phyloP scores from a whole-genome alignment of 1,284 basidiomycete species.

The Trichosporon faecale region DNA sequence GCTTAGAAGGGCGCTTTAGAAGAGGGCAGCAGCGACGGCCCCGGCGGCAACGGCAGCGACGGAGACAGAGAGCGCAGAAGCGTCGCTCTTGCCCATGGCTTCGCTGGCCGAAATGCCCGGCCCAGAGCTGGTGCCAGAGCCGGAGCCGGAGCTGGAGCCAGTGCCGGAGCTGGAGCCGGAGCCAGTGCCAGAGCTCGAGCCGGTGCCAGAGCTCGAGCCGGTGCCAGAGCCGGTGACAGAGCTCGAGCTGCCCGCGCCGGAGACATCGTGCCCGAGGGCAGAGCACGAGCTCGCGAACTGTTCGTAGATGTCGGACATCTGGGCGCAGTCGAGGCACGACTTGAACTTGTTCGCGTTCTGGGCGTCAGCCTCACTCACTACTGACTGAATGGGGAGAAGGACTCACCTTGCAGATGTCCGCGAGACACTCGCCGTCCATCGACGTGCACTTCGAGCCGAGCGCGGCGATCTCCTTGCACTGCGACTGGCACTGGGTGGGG shows the following conservation, averaged over 20 bases:
- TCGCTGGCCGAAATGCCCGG: no score
- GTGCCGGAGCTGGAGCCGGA: background rate
- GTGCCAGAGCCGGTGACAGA: background rate
- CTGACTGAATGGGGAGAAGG: background rate
- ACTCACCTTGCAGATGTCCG: background rate
- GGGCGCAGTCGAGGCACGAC: background rate
- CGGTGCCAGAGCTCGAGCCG: background rate
- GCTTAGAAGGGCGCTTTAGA: background rate
- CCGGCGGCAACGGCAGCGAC: background rate
- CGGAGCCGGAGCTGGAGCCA: no score
- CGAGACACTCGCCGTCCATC: background rate
- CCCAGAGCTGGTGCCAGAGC: background rate
- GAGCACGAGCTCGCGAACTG: background rate
- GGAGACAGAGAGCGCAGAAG: background rate
- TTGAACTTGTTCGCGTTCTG: constrained; percentile 2
- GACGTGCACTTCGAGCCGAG: background rate
- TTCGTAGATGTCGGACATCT: background rate
- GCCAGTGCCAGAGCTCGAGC: background rate
- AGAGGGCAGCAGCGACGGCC: background rate
- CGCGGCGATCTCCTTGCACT: background rate
- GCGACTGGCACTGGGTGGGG: background rate
- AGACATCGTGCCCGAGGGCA: background rate
- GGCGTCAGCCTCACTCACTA: background rate
- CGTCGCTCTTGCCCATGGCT: no score
- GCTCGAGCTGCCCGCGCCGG: background rate